Evolutionary conservation across 78 protist genomes (phyloP), one percentile per base, ranked within the genome.

Genomic region (Dictyostelium capitatum): DNA sequence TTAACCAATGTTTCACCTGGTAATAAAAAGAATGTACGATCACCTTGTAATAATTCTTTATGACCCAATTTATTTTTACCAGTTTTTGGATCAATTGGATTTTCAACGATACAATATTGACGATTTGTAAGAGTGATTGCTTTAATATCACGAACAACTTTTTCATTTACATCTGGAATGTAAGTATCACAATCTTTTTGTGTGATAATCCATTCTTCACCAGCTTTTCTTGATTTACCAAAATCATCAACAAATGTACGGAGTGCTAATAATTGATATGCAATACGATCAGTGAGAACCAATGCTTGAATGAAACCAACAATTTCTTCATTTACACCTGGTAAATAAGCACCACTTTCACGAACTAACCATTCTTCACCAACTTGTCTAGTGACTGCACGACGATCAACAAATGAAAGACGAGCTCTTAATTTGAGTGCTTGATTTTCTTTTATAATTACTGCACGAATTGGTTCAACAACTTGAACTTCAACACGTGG

Each of bases 131-230:
- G 89, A 47, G 96, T 83, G 78, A 95, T 96, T 23, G 95, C 73
- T 62, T 50, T 59, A 69, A 96, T 80, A 51, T 48, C 94, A 70
- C 92, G 83, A 25, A 92, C 41, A 32, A 91, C 83, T 78, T 95
- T 47, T 90, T 97, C 97, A 50, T 89, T 4, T 74, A 97, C 98
- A 64, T 95, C 97, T 64, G 96, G 97, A 46, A 97, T 94, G 82
- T 95, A 89, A 47, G 97, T 90, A 78, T 92, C 95, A 43, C 96
- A 51, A 28, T 95, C 95, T 59, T 65, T 28, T 67, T 69, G 56
- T 25, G 97, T 96, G 73, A 97, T 95, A 47, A 97, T 97, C 98
- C 98, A 97, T 82, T 95, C 95, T 64, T 96, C 97, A n/a, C 98
- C 98, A 32, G 97, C 97, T 48, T 64, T 70, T 75, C 98, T 83